Base-by-base conservation (phyloP, 2,329 filamentous ascomycete species). In the Diaporthe sp. region DNA sequence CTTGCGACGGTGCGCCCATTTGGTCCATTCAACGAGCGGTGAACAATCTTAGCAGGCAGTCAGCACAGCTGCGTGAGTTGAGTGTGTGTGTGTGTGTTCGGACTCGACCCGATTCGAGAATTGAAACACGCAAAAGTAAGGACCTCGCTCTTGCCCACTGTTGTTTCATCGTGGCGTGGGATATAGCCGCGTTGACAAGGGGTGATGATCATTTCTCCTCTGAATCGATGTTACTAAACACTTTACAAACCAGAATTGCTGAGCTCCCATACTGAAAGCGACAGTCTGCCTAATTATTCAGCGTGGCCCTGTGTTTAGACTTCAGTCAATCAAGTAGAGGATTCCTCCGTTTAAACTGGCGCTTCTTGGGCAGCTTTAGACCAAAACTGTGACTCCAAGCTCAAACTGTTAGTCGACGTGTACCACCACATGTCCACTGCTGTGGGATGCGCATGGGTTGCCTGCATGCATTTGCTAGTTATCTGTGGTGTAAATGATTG, bases 401-500 rank as follows among this genome's bases (percentile, higher is more conserved):
- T 17, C n/a, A 13, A 42, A 42, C 19, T 17, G 17, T 4, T 42
- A 42, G 58, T 42, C 58, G 22, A 25, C 58, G 22, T 39, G 37
- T 61, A 28, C 58, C 37, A 61, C 58, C 58, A 61, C 37, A 42
- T 42, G 34, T 25, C 19, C n/a, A 42, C 37, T 42, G 37, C 13
- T 61, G 10, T 19, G 34, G 51, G 58, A 61, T 61, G 37, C 58
- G 13, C 34, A 28, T 28, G 58, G 13, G 42, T 19, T 19, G 34
- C 58, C 37, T 42, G 58, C 37, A 61, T 39, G 58, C 34, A 61
- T 42, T 42, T 61, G 12, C 37, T 61, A 61, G 37, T 28, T 42
- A 28, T n/a, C 58, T 61, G 58, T 61, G 58, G n/a, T 61, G 58
- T 42, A 61, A 61, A 61, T 61, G 58, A 22, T 22, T 61, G 58